These are phyloP conservation scores for Yamadazyma endophytica DNA, from an alignment of 805 yeast species.

Conservation along the genomic window DNA sequence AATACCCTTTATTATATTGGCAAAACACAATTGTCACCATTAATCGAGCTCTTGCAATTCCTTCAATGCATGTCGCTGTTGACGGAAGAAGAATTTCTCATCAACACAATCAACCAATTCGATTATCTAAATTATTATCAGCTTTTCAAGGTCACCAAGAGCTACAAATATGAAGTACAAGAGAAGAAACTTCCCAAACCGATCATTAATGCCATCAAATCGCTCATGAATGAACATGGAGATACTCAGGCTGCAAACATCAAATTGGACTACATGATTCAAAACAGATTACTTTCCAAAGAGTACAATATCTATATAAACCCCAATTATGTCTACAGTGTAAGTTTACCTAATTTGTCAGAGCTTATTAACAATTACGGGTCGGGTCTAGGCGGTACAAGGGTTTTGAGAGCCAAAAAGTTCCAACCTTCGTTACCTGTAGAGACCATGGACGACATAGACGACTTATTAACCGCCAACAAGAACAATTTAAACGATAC, in stretches of 20 bases:
- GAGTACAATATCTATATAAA: slow-evolving; percentile 48
- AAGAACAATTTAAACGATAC: slow-evolving; percentile 28
- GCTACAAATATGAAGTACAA: slow-evolving; percentile 79
- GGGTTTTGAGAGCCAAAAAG: slow-evolving; percentile 47
- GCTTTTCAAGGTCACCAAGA: slow-evolving; percentile 62
- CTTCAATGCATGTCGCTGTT: slow-evolving; percentile 78
- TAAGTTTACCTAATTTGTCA: slow-evolving; percentile 65
- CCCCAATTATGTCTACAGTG: slow-evolving; percentile 48
- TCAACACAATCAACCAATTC: slow-evolving; percentile 49
- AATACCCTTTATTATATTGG: slow-evolving; percentile 63
- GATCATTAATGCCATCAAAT: slow-evolving; percentile 23
- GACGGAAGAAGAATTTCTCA: slow-evolving; percentile 59
- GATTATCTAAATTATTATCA: slow-evolving; percentile 64
- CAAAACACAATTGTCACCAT: slow-evolving; percentile 62
- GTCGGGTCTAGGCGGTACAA: slow-evolving; percentile 63
- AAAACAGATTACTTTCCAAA: slow-evolving; percentile 33
- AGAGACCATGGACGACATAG: slow-evolving; percentile 66
- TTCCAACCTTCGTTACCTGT: slow-evolving; percentile 73
- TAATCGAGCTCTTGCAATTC: slow-evolving; percentile 83
- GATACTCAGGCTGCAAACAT: slow-evolving; percentile 25
- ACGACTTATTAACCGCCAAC: slow-evolving; percentile 45
- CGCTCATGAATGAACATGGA: slow-evolving; percentile 33
- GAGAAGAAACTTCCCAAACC: slow-evolving; percentile 61
- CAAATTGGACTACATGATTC: slow-evolving; percentile 36
- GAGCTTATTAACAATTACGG: slow-evolving; percentile 79